A percentile compares a stretch with the other conserved stretches of the same genome.
phyloP scores from a whole-genome alignment of 768 basidiomycete genomes.

The Phlegmacium glaucopus region DNA sequence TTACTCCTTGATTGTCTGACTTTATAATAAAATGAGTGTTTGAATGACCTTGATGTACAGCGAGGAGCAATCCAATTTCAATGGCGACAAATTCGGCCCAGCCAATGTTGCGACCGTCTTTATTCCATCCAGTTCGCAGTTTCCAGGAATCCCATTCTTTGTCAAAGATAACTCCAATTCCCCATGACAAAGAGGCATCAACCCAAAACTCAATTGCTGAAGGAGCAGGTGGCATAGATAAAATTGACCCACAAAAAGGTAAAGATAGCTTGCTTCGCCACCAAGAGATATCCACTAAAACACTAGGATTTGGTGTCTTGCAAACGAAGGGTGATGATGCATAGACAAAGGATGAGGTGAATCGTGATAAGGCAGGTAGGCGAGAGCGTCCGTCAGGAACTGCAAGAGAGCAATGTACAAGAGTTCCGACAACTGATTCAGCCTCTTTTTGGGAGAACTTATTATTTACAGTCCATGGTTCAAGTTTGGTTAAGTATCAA shows the following conservation, averaged over 20 bases:
- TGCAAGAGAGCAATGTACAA: slow-evolving; percentile 33
- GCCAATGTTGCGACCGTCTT: slow-evolving; percentile 29
- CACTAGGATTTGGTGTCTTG: slow-evolving; percentile 10
- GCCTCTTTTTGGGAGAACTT: slow-evolving; percentile 15
- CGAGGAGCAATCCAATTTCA: slow-evolving; percentile 27
- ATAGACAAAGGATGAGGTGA: slow-evolving; percentile 20
- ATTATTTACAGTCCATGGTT: slow-evolving; percentile 8
- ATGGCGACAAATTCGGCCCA: slow-evolving; percentile 42
- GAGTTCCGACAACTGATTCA: slow-evolving; percentile 27
- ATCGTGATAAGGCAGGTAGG: slow-evolving; percentile 26
- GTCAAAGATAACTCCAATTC: slow-evolving; percentile 31
- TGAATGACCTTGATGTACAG: slow-evolving; percentile 13
- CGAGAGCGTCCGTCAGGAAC: slow-evolving; percentile 25
- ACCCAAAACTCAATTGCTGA: slow-evolving; percentile 21
- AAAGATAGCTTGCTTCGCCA: slow-evolving; percentile 15
- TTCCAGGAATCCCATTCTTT: slow-evolving; percentile 31
- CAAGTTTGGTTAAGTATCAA: slow-evolving; percentile 25
- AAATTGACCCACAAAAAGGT: slow-evolving; percentile 8
- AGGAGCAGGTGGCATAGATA: slow-evolving; percentile 11
- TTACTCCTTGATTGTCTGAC: slow-evolving; percentile 35
- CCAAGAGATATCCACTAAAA: slow-evolving; percentile 23
- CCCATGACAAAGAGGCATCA: slow-evolving; percentile 35
- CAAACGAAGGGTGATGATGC: slow-evolving; percentile 8
- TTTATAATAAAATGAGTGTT: slow-evolving; percentile 27
- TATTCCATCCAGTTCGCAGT: slow-evolving; percentile 22